Conservation (phyloP, 208 protist genomes). For the Angomonas desouzai region DNA sequence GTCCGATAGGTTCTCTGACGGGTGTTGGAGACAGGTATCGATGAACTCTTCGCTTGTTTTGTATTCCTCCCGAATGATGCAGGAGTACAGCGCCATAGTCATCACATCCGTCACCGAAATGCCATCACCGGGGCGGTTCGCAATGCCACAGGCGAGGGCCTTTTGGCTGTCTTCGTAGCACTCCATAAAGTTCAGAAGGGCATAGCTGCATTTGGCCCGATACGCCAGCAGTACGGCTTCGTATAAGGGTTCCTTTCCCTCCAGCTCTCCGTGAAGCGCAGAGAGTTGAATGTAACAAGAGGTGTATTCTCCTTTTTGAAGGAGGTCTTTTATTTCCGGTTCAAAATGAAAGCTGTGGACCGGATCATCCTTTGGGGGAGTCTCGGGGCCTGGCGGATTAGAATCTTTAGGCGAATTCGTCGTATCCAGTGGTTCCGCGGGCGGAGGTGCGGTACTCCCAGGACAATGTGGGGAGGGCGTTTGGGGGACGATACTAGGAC, state of each 20-base stretch:
- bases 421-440: too few species aligned
- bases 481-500: too few species aligned
- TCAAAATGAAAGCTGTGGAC: not conserved
- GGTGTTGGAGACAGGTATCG: not conserved
- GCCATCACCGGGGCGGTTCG: not conserved
- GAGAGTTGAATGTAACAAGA: slow-evolving; percentile 22
- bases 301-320: slow-evolving; percentile 12
- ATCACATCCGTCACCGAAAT: not conserved
- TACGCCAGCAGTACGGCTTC: slow-evolving; percentile 23
- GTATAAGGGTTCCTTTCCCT: not conserved
- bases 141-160: not conserved
- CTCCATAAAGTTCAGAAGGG: slow-evolving; percentile 70
- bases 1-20: not conserved
- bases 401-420: too few species aligned
- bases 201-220: slow-evolving; percentile 53
- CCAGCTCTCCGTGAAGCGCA: slow-evolving; percentile 1
- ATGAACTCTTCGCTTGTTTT: not conserved
- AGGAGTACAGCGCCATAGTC: not conserved
- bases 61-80: not conserved
- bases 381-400: too few species aligned
- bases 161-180: slow-evolving; percentile 31
- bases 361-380: not conserved
- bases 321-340: not conserved
- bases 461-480: too few species aligned
- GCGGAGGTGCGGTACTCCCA: too few species aligned